These are phyloP conservation scores for Venturia oleaginea DNA, from an alignment of 2,329 filamentous ascomycete genomes.

Conservation along the genomic window DNA sequence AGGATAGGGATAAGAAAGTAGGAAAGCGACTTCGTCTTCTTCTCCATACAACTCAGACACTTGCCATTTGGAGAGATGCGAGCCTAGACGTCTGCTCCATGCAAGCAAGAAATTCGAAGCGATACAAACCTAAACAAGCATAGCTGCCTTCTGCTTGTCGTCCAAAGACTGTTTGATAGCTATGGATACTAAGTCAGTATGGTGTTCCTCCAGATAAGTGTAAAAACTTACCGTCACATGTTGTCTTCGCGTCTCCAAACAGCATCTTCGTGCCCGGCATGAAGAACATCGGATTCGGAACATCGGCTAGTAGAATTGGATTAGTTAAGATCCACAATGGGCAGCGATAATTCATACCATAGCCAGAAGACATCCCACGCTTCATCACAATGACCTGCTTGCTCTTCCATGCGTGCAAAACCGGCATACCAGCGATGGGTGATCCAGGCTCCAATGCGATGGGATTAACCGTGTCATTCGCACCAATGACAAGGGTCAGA, in stretches of 20 bases:
- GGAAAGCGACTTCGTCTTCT: too few relatives aligned
- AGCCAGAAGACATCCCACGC: constrained; percentile 77
- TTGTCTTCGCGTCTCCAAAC: constrained; percentile 80
- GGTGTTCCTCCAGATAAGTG: too few relatives aligned
- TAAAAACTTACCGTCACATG: constrained; percentile 53
- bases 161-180: constrained; percentile 12
- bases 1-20: too few relatives aligned
- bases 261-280: constrained; percentile 86
- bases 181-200: neutral
- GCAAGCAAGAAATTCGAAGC: neutral
- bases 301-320: constrained; percentile 53
- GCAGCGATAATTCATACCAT: constrained; percentile 46
- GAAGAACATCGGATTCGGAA: constrained; percentile 89
- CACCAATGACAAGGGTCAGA: constrained; percentile 78
- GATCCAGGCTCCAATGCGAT: constrained; percentile 77
- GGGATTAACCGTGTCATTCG: constrained; percentile 88
- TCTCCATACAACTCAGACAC: too few relatives aligned
- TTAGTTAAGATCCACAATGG: constrained; percentile 12
- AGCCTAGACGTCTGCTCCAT: neutral
- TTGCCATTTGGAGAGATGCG: too few relatives aligned
- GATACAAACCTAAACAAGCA: constrained; percentile 12
- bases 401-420: constrained; percentile 87
- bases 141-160: constrained; percentile 14
- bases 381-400: constrained; percentile 94
- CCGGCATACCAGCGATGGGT: constrained; percentile 85